Evolutionary conservation across 495 filamentous ascomycete species (phyloP).

Genomic region (Pyrenopolyporus hunteri): DNA sequence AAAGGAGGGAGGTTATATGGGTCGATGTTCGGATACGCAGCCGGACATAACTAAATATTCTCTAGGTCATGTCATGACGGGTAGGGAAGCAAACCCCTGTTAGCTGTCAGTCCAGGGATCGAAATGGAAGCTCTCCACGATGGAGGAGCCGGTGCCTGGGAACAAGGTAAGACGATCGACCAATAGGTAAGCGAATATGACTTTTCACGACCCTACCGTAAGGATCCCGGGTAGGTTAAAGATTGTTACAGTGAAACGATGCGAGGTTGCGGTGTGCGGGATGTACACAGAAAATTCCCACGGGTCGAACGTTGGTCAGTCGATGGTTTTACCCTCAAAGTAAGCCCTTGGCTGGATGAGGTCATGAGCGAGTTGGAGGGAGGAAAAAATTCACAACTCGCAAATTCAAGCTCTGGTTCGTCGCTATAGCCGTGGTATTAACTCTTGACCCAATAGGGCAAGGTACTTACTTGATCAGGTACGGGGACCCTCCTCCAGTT

Average conservation of each 20-base stretch:
- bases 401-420: conserved; percentile 7
- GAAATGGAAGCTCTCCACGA: conserved; percentile 15
- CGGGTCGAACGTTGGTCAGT: conserved; percentile 33
- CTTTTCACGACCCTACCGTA: not conserved
- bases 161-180: conserved; percentile 1
- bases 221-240: no score
- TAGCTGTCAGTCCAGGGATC: conserved; percentile 4
- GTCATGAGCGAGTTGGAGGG: conserved; percentile 18
- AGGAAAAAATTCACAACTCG: conserved; percentile 6
- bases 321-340: conserved; percentile 22
- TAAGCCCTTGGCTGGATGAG: conserved; percentile 17
- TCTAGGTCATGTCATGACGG: conserved; percentile 28
- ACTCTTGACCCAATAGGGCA: conserved; percentile 17
- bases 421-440: not conserved
- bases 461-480: not conserved
- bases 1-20: conserved; percentile 28
- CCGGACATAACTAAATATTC: conserved; percentile 23
- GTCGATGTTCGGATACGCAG: conserved; percentile 23
- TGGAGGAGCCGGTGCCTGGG: not conserved
- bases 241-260: conserved; percentile 26
- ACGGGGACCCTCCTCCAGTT: not conserved
- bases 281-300: conserved; percentile 7
- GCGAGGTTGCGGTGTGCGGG: conserved; percentile 19
- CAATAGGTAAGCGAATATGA: conserved; percentile 22
- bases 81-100: conserved; percentile 1